Conservation (phyloP, 1,284 basidiomycete genomes). For the Neonothopanus nambi region DNA sequence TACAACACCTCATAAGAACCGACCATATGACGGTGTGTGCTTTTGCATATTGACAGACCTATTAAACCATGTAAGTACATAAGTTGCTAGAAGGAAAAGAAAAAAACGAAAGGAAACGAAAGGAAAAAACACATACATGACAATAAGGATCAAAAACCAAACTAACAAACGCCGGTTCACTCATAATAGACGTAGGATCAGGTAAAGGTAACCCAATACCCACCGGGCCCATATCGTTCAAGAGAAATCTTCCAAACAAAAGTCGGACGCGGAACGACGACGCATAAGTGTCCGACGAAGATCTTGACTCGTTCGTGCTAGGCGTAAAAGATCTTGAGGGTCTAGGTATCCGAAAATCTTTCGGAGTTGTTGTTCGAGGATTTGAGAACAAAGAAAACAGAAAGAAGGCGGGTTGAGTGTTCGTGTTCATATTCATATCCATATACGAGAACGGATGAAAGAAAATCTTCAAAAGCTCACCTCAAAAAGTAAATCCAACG, state of each 20-base stretch:
- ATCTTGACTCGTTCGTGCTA: conserved; percentile 26
- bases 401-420: too few relatives aligned
- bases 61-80: not conserved
- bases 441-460: not conserved
- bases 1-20: conserved; percentile 1
- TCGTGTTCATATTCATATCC: too few relatives aligned
- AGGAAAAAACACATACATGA: conserved; percentile 21
- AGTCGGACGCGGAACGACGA: conserved; percentile 18
- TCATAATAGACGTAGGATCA: conserved; percentile 29
- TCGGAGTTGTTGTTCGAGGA: too few relatives aligned
- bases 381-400: too few relatives aligned
- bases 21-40: not conserved
- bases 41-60: conserved; percentile 9
- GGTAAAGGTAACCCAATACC: conserved; percentile 27
- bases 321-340: conserved; percentile 27
- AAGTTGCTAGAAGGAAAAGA: not conserved
- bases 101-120: not conserved
- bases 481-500: conserved; percentile 11
- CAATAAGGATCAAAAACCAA: conserved; percentile 29
- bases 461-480: not conserved
- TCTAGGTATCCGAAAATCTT: conserved; percentile 29
- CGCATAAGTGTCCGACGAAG: conserved; percentile 26
- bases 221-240: not conserved
- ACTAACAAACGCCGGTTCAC: conserved; percentile 31
- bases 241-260: conserved; percentile 27